Evolutionary conservation across 192 early-diverging fungal species (phyloP), one percentile per base, ranked within the genome.

Genomic region (Phycomyces blakesleeanus): DNA sequence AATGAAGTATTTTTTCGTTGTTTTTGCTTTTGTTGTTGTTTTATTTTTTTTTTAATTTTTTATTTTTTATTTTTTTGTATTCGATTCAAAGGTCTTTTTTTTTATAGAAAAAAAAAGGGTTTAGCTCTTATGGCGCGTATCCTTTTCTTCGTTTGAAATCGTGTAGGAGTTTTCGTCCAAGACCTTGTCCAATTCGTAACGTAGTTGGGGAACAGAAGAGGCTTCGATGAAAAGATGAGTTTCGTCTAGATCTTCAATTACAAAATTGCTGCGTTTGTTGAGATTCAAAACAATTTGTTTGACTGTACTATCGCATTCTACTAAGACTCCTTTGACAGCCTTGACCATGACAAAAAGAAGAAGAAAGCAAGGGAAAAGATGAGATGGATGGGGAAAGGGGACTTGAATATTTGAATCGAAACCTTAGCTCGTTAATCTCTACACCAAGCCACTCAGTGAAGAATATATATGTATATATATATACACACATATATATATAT

Each of bases 231-330:
- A 90, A 56, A 93, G 64, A 65, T 93, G 92, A 0, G 86, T 91
- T 6, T 83, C 87, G 75, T 93, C 92, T 15, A 93, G 72, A 56
- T 93, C 90, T 66, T 90, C 86, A 52, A 93, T 87, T n/a, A 93
- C 85, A 64, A 93, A 90, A 26, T 83, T 78, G 18, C 64, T 54
- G 27, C 82, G 79, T 62, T 82, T 71, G 71, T 93, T 83, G 50
- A 93, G 72, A 25, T 81, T 82, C 21, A 88, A 57, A 61, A 93
- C 80, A 16, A 93, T 83, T 68, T 87, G 84, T 66, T 90, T 91
- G 16, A 90, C 87, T 11, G 87, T 84, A 3, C 82, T 78, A 60
- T 93, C 92, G 69, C 92, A 89, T 64, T 89, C 83, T 24, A 85
- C 73, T 42, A 87, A 76, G 20, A 75, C 70, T 15, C 74, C 74